These are phyloP conservation scores for Testicularia cyperi DNA, from an alignment of 1,284 basidiomycete genomes.

Conservation along the genomic window DNA sequence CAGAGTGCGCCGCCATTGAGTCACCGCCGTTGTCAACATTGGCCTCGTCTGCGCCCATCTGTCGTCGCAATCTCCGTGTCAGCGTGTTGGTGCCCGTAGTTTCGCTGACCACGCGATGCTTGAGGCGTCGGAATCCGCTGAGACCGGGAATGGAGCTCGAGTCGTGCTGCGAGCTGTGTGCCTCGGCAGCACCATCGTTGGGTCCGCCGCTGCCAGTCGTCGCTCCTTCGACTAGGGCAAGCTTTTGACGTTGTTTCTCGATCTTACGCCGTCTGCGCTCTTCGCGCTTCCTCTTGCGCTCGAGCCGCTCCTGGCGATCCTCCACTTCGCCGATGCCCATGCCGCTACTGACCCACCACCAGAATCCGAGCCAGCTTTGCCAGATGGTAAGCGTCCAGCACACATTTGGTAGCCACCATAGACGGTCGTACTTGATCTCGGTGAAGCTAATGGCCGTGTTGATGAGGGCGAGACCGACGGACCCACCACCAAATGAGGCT, in stretches of 20 bases:
- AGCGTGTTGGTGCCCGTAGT: slow-evolving; percentile 11
- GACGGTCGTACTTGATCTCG: slow-evolving; percentile 54
- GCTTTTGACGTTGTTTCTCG: slow-evolving; percentile 35
- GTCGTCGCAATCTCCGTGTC: slow-evolving; percentile 23
- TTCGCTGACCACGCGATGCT: slow-evolving; percentile 30
- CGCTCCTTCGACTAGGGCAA: slow-evolving; percentile 16
- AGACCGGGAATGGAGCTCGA: slow-evolving; percentile 38
- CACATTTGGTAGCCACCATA: slow-evolving; percentile 58
- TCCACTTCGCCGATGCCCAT: slow-evolving; percentile 61
- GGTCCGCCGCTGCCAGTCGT: too few species aligned
- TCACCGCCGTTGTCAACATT: too few species aligned
- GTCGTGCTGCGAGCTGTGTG: slow-evolving; percentile 28
- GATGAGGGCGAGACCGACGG: slow-evolving; percentile 48
- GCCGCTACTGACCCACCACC: slow-evolving; percentile 60
- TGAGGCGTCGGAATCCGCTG: slow-evolving; percentile 35
- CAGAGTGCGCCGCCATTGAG: too few species aligned
- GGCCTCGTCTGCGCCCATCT: neutral
- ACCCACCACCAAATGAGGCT: slow-evolving; percentile 77
- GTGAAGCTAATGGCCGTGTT: slow-evolving; percentile 57
- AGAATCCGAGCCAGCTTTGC: slow-evolving; percentile 60
- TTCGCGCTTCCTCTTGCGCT: slow-evolving; percentile 41
- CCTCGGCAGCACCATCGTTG: slow-evolving; percentile 17
- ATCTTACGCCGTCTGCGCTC: slow-evolving; percentile 36
- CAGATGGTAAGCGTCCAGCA: slow-evolving; percentile 58
- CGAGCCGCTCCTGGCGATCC: slow-evolving; percentile 48